These are phyloP conservation scores for Fusarium pseudograminearum DNA, from an alignment of 2,329 filamentous ascomycete species.

Conservation along the genomic window DNA sequence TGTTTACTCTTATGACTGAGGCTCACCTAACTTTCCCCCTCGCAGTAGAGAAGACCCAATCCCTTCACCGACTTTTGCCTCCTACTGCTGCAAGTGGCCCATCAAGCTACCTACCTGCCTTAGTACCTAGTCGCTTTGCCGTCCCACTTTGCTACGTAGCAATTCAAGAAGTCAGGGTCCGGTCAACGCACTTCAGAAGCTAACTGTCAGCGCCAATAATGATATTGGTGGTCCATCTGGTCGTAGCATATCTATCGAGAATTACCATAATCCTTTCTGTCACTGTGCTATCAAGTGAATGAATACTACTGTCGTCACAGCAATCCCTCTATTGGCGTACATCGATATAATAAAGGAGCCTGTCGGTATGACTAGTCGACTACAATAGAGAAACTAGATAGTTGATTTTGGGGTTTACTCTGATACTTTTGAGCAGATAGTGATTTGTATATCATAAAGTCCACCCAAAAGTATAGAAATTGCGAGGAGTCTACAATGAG, in stretches of 20 bases:
- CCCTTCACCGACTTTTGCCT: constrained; percentile 52
- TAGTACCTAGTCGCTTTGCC: constrained; percentile 32
- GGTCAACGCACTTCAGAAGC: constrained; percentile 36
- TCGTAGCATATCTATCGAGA: constrained; percentile 3
- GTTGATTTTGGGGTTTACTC: no score
- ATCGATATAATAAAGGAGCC: background rate
- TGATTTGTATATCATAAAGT: background rate
- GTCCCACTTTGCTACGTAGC: constrained; percentile 42
- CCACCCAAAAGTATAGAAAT: background rate
- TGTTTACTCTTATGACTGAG: constrained; percentile 37
- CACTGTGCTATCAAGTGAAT: background rate
- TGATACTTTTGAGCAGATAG: background rate
- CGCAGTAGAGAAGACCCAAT: constrained; percentile 31
- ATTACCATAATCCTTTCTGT: constrained; percentile 8
- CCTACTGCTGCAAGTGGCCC: constrained; percentile 44
- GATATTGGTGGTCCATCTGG: constrained; percentile 36
- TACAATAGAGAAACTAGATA: no score
- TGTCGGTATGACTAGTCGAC: background rate
- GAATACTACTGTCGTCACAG: background rate
- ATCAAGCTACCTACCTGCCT: constrained; percentile 31
- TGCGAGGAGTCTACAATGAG: background rate
- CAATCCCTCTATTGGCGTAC: background rate
- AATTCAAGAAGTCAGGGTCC: constrained; percentile 46
- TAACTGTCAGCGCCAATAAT: constrained; percentile 30
- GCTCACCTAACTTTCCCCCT: constrained; percentile 40